phyloP scores from a whole-genome alignment of 441 rosid species.

The Melastoma candidum region DNA sequence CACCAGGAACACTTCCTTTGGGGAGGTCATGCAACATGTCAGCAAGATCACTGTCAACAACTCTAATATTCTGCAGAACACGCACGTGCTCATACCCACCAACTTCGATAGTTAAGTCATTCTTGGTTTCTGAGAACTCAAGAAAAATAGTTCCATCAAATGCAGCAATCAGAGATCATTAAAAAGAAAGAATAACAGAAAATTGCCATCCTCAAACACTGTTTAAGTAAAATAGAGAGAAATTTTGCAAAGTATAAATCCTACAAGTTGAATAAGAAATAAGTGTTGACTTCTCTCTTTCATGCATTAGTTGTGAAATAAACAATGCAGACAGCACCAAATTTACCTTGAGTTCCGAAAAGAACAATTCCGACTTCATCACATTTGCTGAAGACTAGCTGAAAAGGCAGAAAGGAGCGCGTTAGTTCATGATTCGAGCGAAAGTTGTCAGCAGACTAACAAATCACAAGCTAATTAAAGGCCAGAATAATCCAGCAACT shows the following conservation, averaged over 20 bases:
- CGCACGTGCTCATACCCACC: slow-evolving; percentile 77
- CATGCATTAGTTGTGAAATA: no score
- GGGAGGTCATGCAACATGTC: slow-evolving; percentile 48
- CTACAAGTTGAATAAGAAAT: no score
- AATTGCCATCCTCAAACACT: no score
- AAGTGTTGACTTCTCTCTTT: no score
- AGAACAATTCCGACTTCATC: slow-evolving; percentile 84
- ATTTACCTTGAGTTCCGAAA: slow-evolving; percentile 79
- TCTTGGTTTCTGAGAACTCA: slow-evolving; percentile 44
- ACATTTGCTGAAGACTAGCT: slow-evolving; percentile 62
- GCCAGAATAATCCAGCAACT: not conserved
- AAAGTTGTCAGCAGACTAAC: not conserved
- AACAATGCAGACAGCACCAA: no score
- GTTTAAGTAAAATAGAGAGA: no score
- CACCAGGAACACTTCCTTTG: slow-evolving; percentile 67
- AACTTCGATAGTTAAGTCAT: slow-evolving; percentile 67
- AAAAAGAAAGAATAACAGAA: no score
- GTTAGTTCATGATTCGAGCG: not conserved
- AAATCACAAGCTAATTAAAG: not conserved
- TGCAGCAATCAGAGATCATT: not conserved
- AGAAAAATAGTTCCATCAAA: slow-evolving; percentile 2
- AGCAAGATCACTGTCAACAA: slow-evolving; percentile 55
- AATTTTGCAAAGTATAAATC: no score
- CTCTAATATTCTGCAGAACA: slow-evolving; percentile 52
- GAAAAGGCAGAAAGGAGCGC: slow-evolving; percentile 17